Conservation (phyloP, 148 eudicot genomes). For the Dysphania ambrosioides region DNA sequence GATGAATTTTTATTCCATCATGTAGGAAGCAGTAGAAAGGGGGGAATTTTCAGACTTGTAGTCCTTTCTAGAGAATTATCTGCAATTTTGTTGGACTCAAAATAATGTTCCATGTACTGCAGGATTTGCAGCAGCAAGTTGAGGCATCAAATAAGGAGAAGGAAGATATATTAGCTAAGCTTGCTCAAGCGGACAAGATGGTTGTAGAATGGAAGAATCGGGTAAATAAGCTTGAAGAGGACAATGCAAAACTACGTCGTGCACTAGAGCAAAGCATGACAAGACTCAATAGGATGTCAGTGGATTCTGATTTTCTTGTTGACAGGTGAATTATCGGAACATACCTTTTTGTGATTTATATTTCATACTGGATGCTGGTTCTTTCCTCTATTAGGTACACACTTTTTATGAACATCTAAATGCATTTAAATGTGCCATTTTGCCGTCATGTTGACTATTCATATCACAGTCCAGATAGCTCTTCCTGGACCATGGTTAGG, state of each 20-base stretch:
- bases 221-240: constrained; percentile 84
- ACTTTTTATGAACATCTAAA: neutral
- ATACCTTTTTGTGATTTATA: neutral
- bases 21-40: neutral
- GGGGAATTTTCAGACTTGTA: neutral
- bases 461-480: neutral
- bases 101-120: constrained; percentile 27
- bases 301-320: constrained; percentile 90
- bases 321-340: constrained; percentile 64
- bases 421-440: neutral
- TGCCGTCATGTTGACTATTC: neutral
- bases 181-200: constrained; percentile 57
- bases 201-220: constrained; percentile 62
- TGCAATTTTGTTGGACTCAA: neutral
- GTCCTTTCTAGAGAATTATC: neutral
- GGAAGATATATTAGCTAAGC: constrained; percentile 58
- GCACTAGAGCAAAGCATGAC: constrained; percentile 99
- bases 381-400: neutral
- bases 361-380: neutral
- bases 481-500: neutral
- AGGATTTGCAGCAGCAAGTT: constrained; percentile 70
- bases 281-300: constrained; percentile 91
- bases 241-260: constrained; percentile 82
- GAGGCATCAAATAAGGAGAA: constrained; percentile 59
- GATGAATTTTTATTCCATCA: neutral